Conservation (phyloP, 352 stramenopile genomes). For the Phytopythium ostracodes region DNA sequence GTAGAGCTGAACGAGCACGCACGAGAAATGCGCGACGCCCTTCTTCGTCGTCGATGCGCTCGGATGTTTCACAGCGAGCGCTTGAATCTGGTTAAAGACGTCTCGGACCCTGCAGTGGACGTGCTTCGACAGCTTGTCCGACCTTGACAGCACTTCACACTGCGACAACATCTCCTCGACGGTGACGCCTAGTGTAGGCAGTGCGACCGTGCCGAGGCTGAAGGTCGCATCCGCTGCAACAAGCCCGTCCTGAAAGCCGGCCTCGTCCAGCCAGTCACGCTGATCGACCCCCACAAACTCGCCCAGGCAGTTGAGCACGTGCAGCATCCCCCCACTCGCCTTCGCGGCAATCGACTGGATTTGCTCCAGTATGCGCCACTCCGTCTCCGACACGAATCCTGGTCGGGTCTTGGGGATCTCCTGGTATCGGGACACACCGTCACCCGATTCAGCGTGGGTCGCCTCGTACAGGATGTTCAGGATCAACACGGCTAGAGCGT, state of each 20-base stretch:
- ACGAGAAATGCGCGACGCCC: background rate
- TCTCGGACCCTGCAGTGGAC: background rate
- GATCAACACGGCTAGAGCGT: background rate
- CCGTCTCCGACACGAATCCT: background rate
- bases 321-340: background rate
- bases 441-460: background rate
- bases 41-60: background rate
- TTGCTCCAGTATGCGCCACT: background rate
- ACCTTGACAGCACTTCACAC: background rate
- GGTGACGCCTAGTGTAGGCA: background rate
- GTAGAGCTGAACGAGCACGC: background rate
- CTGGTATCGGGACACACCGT: background rate
- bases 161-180: background rate
- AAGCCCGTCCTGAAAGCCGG: background rate
- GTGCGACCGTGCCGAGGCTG: background rate
- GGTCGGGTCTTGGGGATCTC: background rate
- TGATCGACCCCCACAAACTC: background rate
- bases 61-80: background rate
- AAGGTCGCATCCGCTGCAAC: background rate
- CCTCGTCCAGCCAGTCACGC: background rate
- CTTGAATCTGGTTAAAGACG: background rate
- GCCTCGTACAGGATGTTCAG: slow-evolving; percentile 1
- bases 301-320: background rate
- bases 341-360: background rate
- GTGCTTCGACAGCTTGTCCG: background rate